Evolutionary conservation across 2,329 filamentous ascomycete genomes (phyloP), one percentile per base, ranked within the genome.

Genomic region (Aspergillus niger): DNA sequence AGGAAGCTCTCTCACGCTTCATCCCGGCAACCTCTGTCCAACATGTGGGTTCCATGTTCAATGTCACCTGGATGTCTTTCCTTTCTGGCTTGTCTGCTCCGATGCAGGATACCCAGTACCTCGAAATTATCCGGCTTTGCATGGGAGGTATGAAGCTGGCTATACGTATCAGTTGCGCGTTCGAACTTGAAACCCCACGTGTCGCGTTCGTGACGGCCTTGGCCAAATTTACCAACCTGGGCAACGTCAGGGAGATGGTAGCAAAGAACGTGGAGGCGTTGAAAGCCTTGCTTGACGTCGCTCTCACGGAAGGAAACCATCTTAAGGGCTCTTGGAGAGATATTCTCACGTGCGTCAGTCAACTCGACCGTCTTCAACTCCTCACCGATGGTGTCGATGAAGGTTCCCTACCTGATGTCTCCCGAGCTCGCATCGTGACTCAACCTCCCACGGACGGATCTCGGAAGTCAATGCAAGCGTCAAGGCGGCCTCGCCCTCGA

Each of bases 1-100:
- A 90, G 74, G 85, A 73, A 79, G 87, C 80, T n/a, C 77, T 76
- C 69, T 89, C 82, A 78, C 88, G 81, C 59, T 99, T 95, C 76
- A 96, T 99, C 57, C 91, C 92, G 1, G 95, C 95, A 3, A 95
- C 92, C 1, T 98, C 93, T 0, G 93, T 92, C 74, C 94, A 92
- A 69, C 95, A 99, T 74, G 91, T 97, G 53, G 95, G 95, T 0
- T 92, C 95, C 0, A 99, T 99, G 95, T 98, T 99, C 72, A 93
- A 97, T 70, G 92, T 97, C 24, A 96, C 92, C 0, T 99, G 95
- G 95, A 99, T 98, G 94, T 97, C 94, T 8, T 96, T 97, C 76
- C 90, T 99, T 71, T 98, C 94, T 5, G 93, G 93, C 0, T 84
- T 99, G 26, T 97, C 94, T 1, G 93, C 91, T 54, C 91, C 96